Conservation (phyloP, 2,329 filamentous ascomycete species). For the Clonostachys sp. region DNA sequence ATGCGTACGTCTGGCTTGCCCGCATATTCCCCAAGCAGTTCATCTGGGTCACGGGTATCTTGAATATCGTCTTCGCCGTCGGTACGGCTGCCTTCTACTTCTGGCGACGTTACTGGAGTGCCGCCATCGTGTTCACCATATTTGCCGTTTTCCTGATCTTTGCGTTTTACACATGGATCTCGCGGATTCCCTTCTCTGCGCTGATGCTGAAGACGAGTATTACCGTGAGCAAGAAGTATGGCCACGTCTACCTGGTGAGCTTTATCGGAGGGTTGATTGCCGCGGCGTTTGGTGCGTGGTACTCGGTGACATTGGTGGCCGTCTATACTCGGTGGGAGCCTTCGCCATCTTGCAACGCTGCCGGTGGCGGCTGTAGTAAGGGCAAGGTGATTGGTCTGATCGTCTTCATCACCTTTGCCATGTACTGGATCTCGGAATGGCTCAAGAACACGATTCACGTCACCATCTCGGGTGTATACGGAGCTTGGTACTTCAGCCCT, state of each 20-base stretch:
- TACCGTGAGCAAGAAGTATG: slow-evolving; percentile 77
- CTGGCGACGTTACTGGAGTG: slow-evolving; percentile 69
- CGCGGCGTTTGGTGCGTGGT: slow-evolving; percentile 78
- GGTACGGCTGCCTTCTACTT: slow-evolving; percentile 86
- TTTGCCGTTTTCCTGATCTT: slow-evolving; percentile 72
- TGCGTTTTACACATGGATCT: slow-evolving; percentile 86
- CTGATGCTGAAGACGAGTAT: slow-evolving; percentile 85
- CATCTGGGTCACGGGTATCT: slow-evolving; percentile 87
- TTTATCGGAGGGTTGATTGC: slow-evolving; percentile 76
- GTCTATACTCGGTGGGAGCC: slow-evolving; percentile 84
- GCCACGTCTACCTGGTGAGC: slow-evolving; percentile 83
- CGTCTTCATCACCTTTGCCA: slow-evolving; percentile 84
- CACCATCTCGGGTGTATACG: slow-evolving; percentile 83
- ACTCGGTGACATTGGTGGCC: slow-evolving; percentile 77
- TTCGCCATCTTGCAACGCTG: slow-evolving; percentile 40
- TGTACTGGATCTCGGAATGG: slow-evolving; percentile 92
- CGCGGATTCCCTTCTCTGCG: slow-evolving; percentile 83
- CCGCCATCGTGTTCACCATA: slow-evolving; percentile 81
- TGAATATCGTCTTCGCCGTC: slow-evolving; percentile 82
- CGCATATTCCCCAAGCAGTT: slow-evolving; percentile 82
- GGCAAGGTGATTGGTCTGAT: slow-evolving; percentile 80
- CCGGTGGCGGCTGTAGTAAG: slow-evolving; percentile 60
- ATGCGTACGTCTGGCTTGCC: slow-evolving; percentile 70
- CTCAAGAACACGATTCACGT: slow-evolving; percentile 91
- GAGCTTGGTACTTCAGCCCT: slow-evolving; percentile 84